phyloP scores from a whole-genome alignment of 495 filamentous ascomycete genomes.

The Xylaria telfairii region DNA sequence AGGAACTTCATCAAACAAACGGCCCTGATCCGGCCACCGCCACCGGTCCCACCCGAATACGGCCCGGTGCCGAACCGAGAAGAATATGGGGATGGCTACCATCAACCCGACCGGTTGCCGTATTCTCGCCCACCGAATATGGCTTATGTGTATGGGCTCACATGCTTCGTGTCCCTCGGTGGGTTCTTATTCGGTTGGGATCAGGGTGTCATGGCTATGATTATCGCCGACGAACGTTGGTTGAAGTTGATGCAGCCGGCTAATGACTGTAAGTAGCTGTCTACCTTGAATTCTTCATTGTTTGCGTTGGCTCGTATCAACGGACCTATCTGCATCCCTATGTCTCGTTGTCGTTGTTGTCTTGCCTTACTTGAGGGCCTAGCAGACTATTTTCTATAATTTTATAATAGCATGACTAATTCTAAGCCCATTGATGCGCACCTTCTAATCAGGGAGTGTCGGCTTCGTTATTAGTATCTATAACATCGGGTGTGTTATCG shows the following conservation, averaged over 20 bases:
- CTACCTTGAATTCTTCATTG: background rate
- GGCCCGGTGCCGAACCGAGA: constrained; percentile 1
- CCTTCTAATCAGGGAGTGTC: constrained; percentile 26
- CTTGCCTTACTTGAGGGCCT: background rate
- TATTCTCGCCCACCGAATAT: constrained; percentile 17
- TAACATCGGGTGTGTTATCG: constrained; percentile 48
- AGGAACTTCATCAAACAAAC: constrained; percentile 32
- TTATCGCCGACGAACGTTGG: constrained; percentile 58
- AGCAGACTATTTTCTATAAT: no score
- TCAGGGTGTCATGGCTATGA: constrained; percentile 62
- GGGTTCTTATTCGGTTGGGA: constrained; percentile 63
- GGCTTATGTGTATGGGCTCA: constrained; percentile 36
- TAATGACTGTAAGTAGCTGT: constrained; percentile 26
- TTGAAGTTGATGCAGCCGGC: constrained; percentile 37
- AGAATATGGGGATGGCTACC: background rate
- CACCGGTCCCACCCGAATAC: constrained; percentile 8
- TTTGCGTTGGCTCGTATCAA: background rate
- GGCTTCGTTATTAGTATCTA: constrained; percentile 38
- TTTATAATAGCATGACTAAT: background rate
- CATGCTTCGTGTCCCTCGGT: constrained; percentile 34
- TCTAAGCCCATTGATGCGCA: background rate
- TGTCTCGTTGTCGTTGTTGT: background rate
- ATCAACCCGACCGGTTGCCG: background rate
- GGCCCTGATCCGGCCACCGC: constrained; percentile 30
- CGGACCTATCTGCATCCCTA: no score